A percentile compares a stretch with the other conserved stretches of the same genome.
Evolutionary conservation across 441 rosid genomes (phyloP).

Genomic region (Croton setiger): DNA sequence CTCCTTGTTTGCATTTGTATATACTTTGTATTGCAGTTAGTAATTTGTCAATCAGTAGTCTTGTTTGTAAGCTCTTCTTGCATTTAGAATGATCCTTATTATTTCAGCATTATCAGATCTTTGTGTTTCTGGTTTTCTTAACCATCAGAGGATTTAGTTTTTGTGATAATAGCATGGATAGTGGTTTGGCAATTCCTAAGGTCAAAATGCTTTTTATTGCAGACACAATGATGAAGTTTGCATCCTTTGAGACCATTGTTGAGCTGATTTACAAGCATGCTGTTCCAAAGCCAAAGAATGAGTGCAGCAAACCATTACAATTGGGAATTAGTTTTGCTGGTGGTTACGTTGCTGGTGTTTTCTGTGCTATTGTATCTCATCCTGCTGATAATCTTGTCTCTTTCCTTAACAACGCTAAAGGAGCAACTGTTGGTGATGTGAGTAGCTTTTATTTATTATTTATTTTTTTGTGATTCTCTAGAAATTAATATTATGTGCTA

Average conservation of each 20-base stretch:
- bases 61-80: neutral
- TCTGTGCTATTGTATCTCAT: conserved; percentile 95
- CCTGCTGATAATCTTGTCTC: conserved; percentile 99
- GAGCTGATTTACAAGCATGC: conserved; percentile 93
- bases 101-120: neutral
- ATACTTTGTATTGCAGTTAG: neutral
- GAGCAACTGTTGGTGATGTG: conserved; percentile 98
- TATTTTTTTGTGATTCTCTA: neutral
- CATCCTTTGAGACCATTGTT: conserved; percentile 94
- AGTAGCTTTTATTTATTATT: conserved; percentile 18
- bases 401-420: conserved; percentile 98
- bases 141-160: neutral
- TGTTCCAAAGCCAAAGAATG: conserved; percentile 78
- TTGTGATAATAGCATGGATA: neutral
- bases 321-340: conserved; percentile 96
- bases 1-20: neutral
- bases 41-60: neutral
- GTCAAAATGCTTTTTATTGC: conserved; percentile 17
- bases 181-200: neutral
- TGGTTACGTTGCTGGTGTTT: conserved; percentile 93
- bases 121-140: neutral
- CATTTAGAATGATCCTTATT: neutral
- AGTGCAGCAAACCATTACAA: conserved; percentile 87
- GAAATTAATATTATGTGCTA: no score
- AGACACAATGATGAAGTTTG: conserved; percentile 99